Conservation (phyloP, 164 flowering plant species). For the Platanus orientalis region DNA sequence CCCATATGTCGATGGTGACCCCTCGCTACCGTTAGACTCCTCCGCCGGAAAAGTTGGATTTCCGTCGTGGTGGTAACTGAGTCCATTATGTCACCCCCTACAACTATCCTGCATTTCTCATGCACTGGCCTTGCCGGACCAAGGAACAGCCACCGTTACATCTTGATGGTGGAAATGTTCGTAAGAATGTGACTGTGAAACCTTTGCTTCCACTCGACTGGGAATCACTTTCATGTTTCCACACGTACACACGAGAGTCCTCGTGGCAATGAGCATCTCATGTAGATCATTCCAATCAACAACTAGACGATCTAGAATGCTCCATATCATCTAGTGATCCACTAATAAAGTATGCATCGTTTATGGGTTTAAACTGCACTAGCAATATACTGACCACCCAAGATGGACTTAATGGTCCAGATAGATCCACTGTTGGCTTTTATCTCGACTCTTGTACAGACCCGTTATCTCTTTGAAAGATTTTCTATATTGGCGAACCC, state of each 20-base stretch:
- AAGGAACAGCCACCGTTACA: slow-evolving; percentile 86
- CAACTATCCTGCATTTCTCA: slow-evolving; percentile 31
- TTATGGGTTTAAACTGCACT: too few species aligned
- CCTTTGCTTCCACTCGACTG: slow-evolving; percentile 72
- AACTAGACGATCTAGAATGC: too few species aligned
- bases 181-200: slow-evolving; percentile 62
- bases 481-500: slow-evolving; percentile 77
- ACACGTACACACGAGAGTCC: slow-evolving; percentile 85
- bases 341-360: too few species aligned
- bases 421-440: slow-evolving; percentile 74
- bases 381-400: slow-evolving; percentile 77
- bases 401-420: slow-evolving; percentile 71
- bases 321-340: too few species aligned
- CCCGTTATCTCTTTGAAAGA: slow-evolving; percentile 57
- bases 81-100: slow-evolving; percentile 25
- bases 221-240: slow-evolving; percentile 79
- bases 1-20: slow-evolving; percentile 33
- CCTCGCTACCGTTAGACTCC: slow-evolving; percentile 31
- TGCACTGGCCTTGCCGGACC: slow-evolving; percentile 67
- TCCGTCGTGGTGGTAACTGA: slow-evolving; percentile 30
- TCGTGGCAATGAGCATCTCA: too few species aligned
- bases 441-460: slow-evolving; percentile 56
- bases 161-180: slow-evolving; percentile 92
- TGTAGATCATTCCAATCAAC: too few species aligned
- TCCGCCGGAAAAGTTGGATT: slow-evolving; percentile 53